Evolutionary conservation across 2,329 filamentous ascomycete species (phyloP).

Genomic region (Fusarium heterosporum): DNA sequence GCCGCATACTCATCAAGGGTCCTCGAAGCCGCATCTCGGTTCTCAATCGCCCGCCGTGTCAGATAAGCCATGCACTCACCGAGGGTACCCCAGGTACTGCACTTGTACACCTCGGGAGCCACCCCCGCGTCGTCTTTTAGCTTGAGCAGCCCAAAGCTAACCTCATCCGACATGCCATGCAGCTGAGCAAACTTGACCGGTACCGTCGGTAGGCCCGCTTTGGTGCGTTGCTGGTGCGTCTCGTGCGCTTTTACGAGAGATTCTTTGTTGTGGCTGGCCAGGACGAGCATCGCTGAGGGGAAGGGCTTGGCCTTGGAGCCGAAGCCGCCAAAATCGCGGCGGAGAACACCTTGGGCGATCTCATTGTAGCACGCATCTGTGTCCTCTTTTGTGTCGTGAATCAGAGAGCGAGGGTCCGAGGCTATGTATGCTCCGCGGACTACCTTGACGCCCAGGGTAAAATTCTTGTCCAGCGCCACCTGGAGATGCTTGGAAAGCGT

Average conservation of each 20-base stretch:
- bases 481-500: conserved; percentile 60
- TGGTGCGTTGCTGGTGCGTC: conserved; percentile 57
- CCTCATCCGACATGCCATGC: conserved; percentile 69
- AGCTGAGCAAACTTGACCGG: conserved; percentile 64
- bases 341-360: conserved; percentile 60
- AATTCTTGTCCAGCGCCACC: conserved; percentile 58
- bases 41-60: conserved; percentile 54
- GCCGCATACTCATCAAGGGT: conserved; percentile 49
- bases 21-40: conserved; percentile 52
- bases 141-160: conserved; percentile 62
- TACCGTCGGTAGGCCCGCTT: conserved; percentile 49
- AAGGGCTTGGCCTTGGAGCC: conserved; percentile 54
- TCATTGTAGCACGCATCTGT: conserved; percentile 65
- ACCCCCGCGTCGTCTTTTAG: conserved; percentile 44
- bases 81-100: conserved; percentile 55
- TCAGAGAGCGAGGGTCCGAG: conserved; percentile 61
- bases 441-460: conserved; percentile 67
- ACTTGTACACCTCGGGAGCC: conserved; percentile 54
- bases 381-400: conserved; percentile 64
- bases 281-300: conserved; percentile 60
- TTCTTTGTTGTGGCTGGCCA: conserved; percentile 65
- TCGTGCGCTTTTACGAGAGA: conserved; percentile 57
- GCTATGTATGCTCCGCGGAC: conserved; percentile 68
- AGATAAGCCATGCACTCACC: conserved; percentile 56
- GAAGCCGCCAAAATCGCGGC: conserved; percentile 53